Percentiles rank a stretch among this genome's conserved stretches.
These are phyloP conservation scores for Nakaseomyces uthaithaninus DNA, from an alignment of 1,139 yeast genomes.

Conservation along the genomic window DNA sequence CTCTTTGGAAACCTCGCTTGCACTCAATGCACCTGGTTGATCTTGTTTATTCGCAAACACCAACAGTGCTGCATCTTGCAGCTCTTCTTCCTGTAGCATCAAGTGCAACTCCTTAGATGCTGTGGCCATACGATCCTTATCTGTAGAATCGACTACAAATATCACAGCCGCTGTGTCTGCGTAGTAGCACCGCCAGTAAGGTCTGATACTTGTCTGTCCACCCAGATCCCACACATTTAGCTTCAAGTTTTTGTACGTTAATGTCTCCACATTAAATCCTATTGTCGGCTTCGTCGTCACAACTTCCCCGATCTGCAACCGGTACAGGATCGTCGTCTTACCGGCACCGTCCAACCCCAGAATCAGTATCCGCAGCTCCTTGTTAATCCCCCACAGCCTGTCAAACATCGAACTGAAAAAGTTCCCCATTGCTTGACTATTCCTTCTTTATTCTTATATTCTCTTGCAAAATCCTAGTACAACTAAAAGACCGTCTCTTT, in stretches of 20 bases:
- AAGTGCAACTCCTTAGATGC: constrained; percentile 83
- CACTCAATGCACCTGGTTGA: constrained; percentile 90
- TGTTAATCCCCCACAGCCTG: constrained; percentile 79
- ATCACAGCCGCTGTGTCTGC: constrained; percentile 93
- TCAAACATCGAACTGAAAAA: constrained; percentile 79
- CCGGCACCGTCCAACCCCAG: constrained; percentile 98
- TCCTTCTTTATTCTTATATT: not conserved
- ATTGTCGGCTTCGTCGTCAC: constrained; percentile 92
- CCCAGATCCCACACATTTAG: constrained; percentile 90
- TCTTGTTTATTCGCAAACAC: constrained; percentile 98
- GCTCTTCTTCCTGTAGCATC: constrained; percentile 90
- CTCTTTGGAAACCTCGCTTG: constrained; percentile 89
- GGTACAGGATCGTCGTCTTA: constrained; percentile 86
- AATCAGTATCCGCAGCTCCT: constrained; percentile 85
- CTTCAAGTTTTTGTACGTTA: constrained; percentile 81
- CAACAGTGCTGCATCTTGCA: constrained; percentile 78
- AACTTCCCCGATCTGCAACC: constrained; percentile 88
- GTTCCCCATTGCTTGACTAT: constrained; percentile 53
- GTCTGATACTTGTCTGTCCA: constrained; percentile 93
- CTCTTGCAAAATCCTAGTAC: too few species aligned
- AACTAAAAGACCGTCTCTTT: too few species aligned
- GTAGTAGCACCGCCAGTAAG: constrained; percentile 97
- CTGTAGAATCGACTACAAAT: constrained; percentile 95
- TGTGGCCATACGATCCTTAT: constrained; percentile 81
- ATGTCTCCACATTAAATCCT: constrained; percentile 94